Conservation (phyloP, 345 rosid species). For the Dipteronia sinensis region DNA sequence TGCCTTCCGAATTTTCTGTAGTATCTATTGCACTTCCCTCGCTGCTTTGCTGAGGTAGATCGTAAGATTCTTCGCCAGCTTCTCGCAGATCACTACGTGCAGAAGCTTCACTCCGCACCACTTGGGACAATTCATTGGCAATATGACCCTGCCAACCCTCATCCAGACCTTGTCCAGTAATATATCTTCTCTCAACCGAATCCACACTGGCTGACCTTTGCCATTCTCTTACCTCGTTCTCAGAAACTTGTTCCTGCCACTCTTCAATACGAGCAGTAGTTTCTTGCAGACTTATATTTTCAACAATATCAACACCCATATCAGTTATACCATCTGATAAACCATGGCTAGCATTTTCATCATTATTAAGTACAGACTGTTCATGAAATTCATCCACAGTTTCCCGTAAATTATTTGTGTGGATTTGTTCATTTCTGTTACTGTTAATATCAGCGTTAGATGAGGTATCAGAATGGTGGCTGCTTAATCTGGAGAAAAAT, state of each 20-base stretch:
- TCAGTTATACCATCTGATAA: slow-evolving; percentile 39
- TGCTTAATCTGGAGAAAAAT: slow-evolving; percentile 73
- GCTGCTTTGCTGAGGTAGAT: slow-evolving; percentile 28
- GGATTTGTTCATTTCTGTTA: slow-evolving; percentile 46
- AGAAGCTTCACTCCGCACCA: slow-evolving; percentile 32
- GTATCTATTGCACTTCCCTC: slow-evolving; percentile 34
- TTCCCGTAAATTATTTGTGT: slow-evolving; percentile 33
- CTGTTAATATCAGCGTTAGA: slow-evolving; percentile 51
- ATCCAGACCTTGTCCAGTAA: slow-evolving; percentile 35
- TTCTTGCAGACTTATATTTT: slow-evolving; percentile 41
- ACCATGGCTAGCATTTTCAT: slow-evolving; percentile 36
- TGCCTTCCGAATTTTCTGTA: slow-evolving; percentile 34
- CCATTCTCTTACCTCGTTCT: slow-evolving; percentile 39
- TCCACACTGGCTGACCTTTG: slow-evolving; percentile 32
- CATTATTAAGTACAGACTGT: slow-evolving; percentile 34
- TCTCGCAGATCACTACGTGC: slow-evolving; percentile 23
- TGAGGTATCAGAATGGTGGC: slow-evolving; percentile 58
- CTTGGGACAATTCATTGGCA: slow-evolving; percentile 31
- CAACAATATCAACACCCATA: slow-evolving; percentile 33
- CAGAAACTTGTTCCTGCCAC: slow-evolving; percentile 48
- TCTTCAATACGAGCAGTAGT: slow-evolving; percentile 44
- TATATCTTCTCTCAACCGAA: slow-evolving; percentile 36
- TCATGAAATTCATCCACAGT: slow-evolving; percentile 36
- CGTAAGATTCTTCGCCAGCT: slow-evolving; percentile 28
- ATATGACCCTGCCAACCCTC: slow-evolving; percentile 29